Base-by-base conservation (phyloP, 2,329 filamentous ascomycete species). In the Emmonsiellopsis sp. region DNA sequence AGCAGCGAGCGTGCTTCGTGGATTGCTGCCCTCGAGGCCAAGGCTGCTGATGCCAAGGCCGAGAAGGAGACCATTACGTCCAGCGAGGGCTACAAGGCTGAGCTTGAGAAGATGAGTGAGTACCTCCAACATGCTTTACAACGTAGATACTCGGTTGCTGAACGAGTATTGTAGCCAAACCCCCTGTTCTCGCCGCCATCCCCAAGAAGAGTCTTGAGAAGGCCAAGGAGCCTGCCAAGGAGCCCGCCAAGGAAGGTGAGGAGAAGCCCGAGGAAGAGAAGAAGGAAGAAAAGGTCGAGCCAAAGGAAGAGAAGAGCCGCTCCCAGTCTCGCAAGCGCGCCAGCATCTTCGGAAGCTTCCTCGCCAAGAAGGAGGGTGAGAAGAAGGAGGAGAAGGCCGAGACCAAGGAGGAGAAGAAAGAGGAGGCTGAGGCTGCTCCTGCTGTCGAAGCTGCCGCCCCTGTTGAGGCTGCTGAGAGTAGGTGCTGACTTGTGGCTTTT, bases 51-150 rank as follows among this genome's bases (percentile, higher is more conserved):
- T 76, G 91, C 89, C 65, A 94, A 93, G 80, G 85, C 86, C 63
- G 76, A 87, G 55, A 85, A 84, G 65, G 78, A 87, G 60, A 79
- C 79, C 53, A 81, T 96, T 63, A 81, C 82, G 59, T 83, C 85
- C 72, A 85, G 84, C 63, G 90, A 95, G 73, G 81, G 82, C 56
- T 98, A 95, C 85, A 96, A 95, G 84, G 78, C 81, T 63, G 84
- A 87, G 60, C 74, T 93, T 17, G 86, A 90, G 75, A 85, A 84
- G 72, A 76, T 84, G 62, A 74, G 80, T 82, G 75, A 37, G 46
- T 48, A 13, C 21, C 65, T 78, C 77, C 53, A 53, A 62, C 17
- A 33, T 13, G 17, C 48, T 17, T 27, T 55, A 53, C 17, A 52
- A n/a, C 21, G 14, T 44, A 13, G 11, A 33, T 33, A 34, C 17